phyloP scores from a whole-genome alignment of 2,329 filamentous ascomycete species.

The Aspergillus fischeri region DNA sequence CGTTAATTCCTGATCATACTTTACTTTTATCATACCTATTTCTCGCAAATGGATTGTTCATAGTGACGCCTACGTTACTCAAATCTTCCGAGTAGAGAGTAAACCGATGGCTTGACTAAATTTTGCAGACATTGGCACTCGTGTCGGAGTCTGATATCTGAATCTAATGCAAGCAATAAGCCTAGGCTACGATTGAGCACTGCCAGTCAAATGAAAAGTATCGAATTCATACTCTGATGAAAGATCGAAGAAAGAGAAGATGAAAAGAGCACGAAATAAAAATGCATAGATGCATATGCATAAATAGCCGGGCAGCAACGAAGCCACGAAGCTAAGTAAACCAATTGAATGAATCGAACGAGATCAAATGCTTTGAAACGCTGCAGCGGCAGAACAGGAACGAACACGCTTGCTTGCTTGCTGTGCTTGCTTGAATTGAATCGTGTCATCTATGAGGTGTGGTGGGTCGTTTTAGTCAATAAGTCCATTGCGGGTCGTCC shows the following conservation, averaged over 20 bases:
- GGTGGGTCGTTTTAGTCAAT: neutral
- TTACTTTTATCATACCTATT: neutral
- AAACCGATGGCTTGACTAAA: neutral
- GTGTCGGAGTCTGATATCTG: neutral
- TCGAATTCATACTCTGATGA: slow-evolving; percentile 6
- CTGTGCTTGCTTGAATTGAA: neutral
- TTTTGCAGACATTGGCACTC: neutral
- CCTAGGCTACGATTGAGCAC: slow-evolving; percentile 7
- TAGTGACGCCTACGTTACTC: neutral
- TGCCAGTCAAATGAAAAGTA: neutral
- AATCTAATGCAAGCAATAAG: slow-evolving; percentile 4
- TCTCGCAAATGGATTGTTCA: neutral
- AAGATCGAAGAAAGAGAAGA: slow-evolving; percentile 11
- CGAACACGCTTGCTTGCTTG: neutral
- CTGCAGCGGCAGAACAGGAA: neutral
- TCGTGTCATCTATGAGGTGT: neutral
- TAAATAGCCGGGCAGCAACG: neutral
- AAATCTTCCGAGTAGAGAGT: neutral
- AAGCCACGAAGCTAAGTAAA: neutral
- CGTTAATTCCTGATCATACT: slow-evolving; percentile 1
- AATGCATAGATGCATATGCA: neutral
- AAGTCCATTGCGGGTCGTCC: neutral
- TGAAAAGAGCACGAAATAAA: slow-evolving; percentile 1
- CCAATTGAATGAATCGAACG: neutral
- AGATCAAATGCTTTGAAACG: neutral